Evolutionary conservation across 208 protist genomes (phyloP).

Genomic region (Novymonas esmeraldas): DNA sequence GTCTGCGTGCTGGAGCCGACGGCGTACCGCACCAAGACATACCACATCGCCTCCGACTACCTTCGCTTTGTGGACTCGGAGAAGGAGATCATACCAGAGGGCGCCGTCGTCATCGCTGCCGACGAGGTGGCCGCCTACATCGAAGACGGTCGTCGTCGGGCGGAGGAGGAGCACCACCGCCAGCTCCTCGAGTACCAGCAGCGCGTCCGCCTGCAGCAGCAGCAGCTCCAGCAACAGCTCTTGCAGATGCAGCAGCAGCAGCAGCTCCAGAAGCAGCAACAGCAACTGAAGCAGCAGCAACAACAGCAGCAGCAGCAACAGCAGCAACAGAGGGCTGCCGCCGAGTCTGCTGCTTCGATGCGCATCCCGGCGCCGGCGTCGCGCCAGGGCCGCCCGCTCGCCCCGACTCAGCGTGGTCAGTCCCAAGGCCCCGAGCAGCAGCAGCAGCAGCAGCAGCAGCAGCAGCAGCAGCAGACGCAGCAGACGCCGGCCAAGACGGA

Average conservation of each 20-base stretch:
- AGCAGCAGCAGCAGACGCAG: constrained; percentile 13
- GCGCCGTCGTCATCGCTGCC: constrained; percentile 59
- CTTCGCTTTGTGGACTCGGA: constrained; percentile 72
- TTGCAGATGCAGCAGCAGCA: constrained; percentile 6
- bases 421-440: constrained; percentile 5
- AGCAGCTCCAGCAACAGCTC: constrained; percentile 25
- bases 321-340: constrained; percentile 8
- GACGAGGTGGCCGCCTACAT: constrained; percentile 68
- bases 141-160: constrained; percentile 23
- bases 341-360: constrained; percentile 2
- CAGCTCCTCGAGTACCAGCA: constrained; percentile 38
- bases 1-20: constrained; percentile 84
- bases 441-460: constrained; percentile 8
- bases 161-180: constrained; percentile 41
- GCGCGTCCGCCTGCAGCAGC: constrained; percentile 34
- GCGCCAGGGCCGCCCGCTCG: constrained; percentile 16
- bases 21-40: constrained; percentile 71
- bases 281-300: constrained; percentile 20
- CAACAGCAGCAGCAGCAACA: constrained; percentile 15
- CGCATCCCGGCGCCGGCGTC: constrained; percentile 22
- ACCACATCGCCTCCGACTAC: constrained; percentile 85
- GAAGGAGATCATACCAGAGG: constrained; percentile 73
- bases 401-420: constrained; percentile 5
- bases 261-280: constrained; percentile 14
- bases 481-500: neutral